Evolutionary conservation across 1,139 yeast species (phyloP).

Genomic region (Schizosaccharomyces versatilis): DNA sequence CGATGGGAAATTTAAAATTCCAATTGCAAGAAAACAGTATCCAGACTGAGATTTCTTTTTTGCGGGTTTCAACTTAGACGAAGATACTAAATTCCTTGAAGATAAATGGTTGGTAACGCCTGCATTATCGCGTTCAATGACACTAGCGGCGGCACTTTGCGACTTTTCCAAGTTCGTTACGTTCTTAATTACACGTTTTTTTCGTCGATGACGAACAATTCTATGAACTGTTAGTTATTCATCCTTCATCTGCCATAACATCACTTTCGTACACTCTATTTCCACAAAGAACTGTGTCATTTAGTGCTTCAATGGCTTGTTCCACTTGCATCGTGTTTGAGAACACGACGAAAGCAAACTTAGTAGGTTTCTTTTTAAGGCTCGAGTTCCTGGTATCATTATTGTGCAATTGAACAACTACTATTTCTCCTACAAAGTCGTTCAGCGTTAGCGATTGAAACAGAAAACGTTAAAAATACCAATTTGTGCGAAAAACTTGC

Average conservation of each 20-base stretch:
- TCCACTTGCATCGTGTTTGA: background rate
- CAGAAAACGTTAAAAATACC: too few species aligned
- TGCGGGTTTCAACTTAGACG: background rate
- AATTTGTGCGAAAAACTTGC: too few species aligned
- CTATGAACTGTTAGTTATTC: background rate
- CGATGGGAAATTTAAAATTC: background rate
- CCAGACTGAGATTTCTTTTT: background rate
- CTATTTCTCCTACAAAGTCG: too few species aligned
- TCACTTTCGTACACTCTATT: background rate
- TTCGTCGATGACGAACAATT: background rate
- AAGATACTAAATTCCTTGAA: too few species aligned
- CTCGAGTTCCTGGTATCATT: too few species aligned
- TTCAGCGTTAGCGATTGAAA: too few species aligned
- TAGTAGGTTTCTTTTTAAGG: background rate
- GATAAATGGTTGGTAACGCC: too few species aligned
- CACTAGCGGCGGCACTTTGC: too few species aligned
- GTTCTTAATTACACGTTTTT: too few species aligned
- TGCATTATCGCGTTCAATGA: too few species aligned
- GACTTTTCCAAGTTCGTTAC: too few species aligned
- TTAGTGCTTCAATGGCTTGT: background rate
- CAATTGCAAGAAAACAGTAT: background rate
- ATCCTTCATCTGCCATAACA: background rate
- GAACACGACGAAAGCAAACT: background rate
- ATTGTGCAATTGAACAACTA: too few species aligned
- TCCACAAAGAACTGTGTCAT: background rate